Evolutionary conservation across 83 land plant species (phyloP).

Genomic region (Picea mariana): DNA sequence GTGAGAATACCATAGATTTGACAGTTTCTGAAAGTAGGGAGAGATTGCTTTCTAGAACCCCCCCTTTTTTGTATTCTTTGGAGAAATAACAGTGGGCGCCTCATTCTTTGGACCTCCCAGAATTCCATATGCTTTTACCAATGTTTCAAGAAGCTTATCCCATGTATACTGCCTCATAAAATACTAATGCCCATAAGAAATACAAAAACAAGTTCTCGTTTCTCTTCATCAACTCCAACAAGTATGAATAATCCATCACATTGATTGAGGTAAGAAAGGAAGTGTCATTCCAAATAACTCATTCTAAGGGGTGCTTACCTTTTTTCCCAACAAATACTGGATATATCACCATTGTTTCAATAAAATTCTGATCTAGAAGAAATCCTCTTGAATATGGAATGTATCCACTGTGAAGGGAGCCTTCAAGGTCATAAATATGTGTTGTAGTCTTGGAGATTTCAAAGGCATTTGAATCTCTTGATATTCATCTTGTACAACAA

Average conservation of each 20-base stretch:
- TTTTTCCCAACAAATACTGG: constrained; percentile 96
- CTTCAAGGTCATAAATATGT: constrained; percentile 92
- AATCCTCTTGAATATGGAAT: constrained; percentile 90
- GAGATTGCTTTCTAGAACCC: constrained; percentile 95
- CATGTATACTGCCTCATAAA: constrained; percentile 97
- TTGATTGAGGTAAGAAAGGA: constrained; percentile 78
- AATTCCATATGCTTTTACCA: constrained; percentile 96
- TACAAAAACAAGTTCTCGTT: constrained; percentile 73
- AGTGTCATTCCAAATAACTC: constrained; percentile 99
- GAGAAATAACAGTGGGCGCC: constrained; percentile 88
- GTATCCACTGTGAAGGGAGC: constrained; percentile 88
- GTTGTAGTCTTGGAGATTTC: too few species aligned
- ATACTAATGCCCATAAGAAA: constrained; percentile 94
- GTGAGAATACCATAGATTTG: constrained; percentile 76
- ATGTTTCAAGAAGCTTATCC: constrained; percentile 98
- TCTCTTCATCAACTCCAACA: constrained; percentile 81
- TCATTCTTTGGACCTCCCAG: constrained; percentile 90
- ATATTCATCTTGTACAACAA: too few species aligned
- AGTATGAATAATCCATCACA: constrained; percentile 97
- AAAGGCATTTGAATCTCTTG: too few species aligned
- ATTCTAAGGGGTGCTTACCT: constrained; percentile 83
- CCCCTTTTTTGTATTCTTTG: constrained; percentile 86
- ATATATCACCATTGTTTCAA: constrained; percentile 92
- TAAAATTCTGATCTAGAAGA: constrained; percentile 87
- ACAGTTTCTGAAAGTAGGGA: constrained; percentile 75